These are phyloP conservation scores for Sedum album DNA, from an alignment of 164 flowering plant species.

Conservation along the genomic window DNA sequence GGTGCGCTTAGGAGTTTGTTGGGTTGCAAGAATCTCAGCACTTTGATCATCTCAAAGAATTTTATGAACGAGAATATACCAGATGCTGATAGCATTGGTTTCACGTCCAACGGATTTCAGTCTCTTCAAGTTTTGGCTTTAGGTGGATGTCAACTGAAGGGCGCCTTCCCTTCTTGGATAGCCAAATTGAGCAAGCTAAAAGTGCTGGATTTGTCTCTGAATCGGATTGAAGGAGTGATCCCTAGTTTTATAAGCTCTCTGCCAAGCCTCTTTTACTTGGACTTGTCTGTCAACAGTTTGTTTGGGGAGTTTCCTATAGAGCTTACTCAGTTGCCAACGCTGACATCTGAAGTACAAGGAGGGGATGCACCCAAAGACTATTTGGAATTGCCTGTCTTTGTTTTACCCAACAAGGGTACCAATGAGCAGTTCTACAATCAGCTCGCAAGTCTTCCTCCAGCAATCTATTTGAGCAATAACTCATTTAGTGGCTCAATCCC, in stretches of 20 bases:
- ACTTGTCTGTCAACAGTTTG: constrained; percentile 39
- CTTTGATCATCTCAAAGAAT: constrained; percentile 32
- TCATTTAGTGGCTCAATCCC: constrained; percentile 47
- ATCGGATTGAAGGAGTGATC: constrained; percentile 35
- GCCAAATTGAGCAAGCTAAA: constrained; percentile 25
- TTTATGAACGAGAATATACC: constrained; percentile 41
- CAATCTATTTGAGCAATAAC: constrained; percentile 39
- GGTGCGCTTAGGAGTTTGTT: constrained; percentile 30
- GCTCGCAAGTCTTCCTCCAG: constrained; percentile 45
- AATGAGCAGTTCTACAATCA: constrained; percentile 41
- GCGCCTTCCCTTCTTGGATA: constrained; percentile 49
- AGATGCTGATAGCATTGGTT: constrained; percentile 9
- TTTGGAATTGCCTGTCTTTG: constrained; percentile 53
- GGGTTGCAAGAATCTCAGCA: constrained; percentile 35
- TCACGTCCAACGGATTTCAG: constrained; percentile 27
- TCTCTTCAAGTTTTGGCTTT: constrained; percentile 38
- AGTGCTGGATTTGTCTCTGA: constrained; percentile 44
- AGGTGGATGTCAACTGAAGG: constrained; percentile 41
- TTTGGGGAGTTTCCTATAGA: constrained; percentile 39
- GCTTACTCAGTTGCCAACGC: constrained; percentile 23
- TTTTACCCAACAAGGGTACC: constrained; percentile 30
- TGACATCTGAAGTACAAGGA: constrained; percentile 17
- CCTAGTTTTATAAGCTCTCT: constrained; percentile 47
- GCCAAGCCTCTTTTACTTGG: constrained; percentile 45
- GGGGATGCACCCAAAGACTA: constrained; percentile 17